Evolutionary conservation across 2,329 filamentous ascomycete genomes (phyloP), one percentile per base, ranked within the genome.

Genomic region (Xylaria sp.): DNA sequence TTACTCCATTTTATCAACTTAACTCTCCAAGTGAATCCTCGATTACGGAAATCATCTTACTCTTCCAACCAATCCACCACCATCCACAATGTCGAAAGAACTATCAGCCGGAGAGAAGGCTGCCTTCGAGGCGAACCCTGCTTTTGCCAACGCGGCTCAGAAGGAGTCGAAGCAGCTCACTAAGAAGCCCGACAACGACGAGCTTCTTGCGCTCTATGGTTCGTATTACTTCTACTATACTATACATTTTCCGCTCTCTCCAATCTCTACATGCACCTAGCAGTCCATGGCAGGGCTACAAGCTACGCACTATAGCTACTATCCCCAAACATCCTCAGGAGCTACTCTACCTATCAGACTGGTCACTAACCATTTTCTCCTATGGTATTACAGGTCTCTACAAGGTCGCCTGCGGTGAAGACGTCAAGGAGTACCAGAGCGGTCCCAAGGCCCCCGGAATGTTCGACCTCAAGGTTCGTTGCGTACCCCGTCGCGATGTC

Each of bases 111-210:
- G 60, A 25, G 62, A 62, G 14, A 60, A 57, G 51, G 61, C 51
- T 1, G 62, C 64, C 28, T 67, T 60, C 31, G 62, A 51, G 1
- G 38, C 35, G 1, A 60, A 58, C 59, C 62, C 61, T 4, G 62
- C 52, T 23, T 67, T 67, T 56, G 59, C 60, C 47, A 60, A 62
- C 68, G 64, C 64, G 1, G 64, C 62, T 3, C 42, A 65, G 7
- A 47, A 49, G 51, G 88, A 91, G 78, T 87, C 84, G 78, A 87
- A 86, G 79, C 89, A 90, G 83, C 83, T 91, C 67, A 85, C 84
- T 69, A 76, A 80, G 68, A 89, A 89, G 84, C 89, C 89, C 56
- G 75, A 69, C 73, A 85, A 87, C 78, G 82, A 87, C 19, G 85
- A 91, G 67, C 82, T 91, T 50, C 86, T 92, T 71, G 78, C 87